Base-by-base conservation (phyloP, 805 yeast genomes). In the Candida silvicultrix region DNA sequence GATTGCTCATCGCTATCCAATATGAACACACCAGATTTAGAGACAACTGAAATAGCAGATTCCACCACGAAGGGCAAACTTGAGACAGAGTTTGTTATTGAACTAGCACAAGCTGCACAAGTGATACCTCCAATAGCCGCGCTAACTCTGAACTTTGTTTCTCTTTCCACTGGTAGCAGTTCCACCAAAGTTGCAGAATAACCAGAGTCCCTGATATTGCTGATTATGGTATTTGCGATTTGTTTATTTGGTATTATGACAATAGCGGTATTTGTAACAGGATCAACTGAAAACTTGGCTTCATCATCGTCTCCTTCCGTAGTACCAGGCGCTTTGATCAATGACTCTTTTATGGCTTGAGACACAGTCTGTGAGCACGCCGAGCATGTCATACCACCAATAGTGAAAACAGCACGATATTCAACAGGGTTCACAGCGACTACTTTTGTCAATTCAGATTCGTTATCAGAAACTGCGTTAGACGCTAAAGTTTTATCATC, bases 71-170 rank as follows among this genome's bases (percentile, higher is more conserved):
- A 81, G 2, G 77, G 73, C 36, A 83, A 56, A 5, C 68, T 73
- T 31, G 59, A 59, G 22, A 68, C 77, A 29, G 77, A 71, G 9
- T 69, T 63, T 10, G 69, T 64, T 11, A 86, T 75, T 0, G 90
- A 68, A 37, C 71, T 71, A 1, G 79, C 79, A 62, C 94, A 83
- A 0, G 88, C 78, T 8, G 85, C 80, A 64, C 92, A 85, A 0
- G 89, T 79, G 61, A 85, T 83, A 4, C 90, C 92, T 11, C 83
- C 85, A 39, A 85, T 78, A 0, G 79, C 64, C 1, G 88, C 89
- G 11, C 71, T 66, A 9, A 82, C 75, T 53, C 73, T 74, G 53
- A 68, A 75, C 45, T 71, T 74, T 6, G 67, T 56, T 7, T 77
- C 66, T 31, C 75, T 66, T 29, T 72, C 72, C 3, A 81, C 73